Evolutionary conservation across 495 filamentous ascomycete genomes (phyloP).

Genomic region (Trichoderma parareesei): DNA sequence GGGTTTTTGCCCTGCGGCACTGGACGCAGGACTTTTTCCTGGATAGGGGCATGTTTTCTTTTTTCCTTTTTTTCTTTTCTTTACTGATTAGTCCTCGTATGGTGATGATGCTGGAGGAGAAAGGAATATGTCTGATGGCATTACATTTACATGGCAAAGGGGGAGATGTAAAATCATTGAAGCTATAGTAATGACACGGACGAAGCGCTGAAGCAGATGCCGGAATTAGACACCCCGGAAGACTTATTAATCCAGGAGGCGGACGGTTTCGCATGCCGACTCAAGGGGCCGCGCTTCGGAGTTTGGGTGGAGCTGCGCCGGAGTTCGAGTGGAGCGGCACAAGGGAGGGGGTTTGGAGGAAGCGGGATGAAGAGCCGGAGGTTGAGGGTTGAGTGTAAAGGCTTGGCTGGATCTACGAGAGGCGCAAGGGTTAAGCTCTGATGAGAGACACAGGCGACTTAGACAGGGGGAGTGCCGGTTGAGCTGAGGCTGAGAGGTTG

Average conservation of each 20-base stretch:
- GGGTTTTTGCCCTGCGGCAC: constrained; percentile 7
- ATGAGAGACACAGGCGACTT: background rate
- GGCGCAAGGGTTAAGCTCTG: background rate
- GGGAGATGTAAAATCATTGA: background rate
- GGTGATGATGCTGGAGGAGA: background rate
- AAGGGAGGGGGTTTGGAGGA: background rate
- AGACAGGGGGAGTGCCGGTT: too few relatives aligned
- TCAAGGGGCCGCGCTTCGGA: background rate
- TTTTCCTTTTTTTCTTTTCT: too few relatives aligned
- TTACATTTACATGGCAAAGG: background rate
- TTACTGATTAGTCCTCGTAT: too few relatives aligned
- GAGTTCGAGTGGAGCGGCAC: background rate
- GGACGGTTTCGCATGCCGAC: background rate
- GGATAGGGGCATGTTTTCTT: constrained; percentile 7
- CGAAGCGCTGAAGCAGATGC: background rate
- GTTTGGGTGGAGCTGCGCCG: background rate
- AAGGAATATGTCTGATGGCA: background rate
- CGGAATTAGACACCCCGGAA: background rate
- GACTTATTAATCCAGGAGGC: background rate
- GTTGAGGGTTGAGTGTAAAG: too few relatives aligned
- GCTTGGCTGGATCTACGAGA: background rate
- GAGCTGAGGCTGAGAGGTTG: background rate
- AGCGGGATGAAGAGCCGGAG: too few relatives aligned
- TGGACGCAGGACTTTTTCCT: constrained; percentile 8
- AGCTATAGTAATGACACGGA: background rate